A percentile compares a stretch with the other conserved stretches of the same genome.
phyloP scores from a whole-genome alignment of 257 asterid genomes.

The Craterostigma plantagineum region DNA sequence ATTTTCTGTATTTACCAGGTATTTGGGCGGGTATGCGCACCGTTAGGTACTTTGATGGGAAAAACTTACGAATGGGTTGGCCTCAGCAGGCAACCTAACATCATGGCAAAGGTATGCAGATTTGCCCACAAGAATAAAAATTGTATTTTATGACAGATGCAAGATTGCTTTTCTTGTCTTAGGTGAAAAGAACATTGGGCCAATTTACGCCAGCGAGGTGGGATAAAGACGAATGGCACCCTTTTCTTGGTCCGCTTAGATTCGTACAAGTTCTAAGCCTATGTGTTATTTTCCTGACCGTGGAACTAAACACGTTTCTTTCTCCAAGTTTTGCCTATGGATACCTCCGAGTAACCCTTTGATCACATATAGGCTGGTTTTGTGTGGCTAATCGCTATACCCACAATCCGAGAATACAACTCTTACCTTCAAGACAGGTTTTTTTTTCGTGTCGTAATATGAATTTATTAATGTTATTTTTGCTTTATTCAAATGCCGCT shows the following conservation, averaged over 20 bases:
- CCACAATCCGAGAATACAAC: constrained; percentile 93
- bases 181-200: constrained; percentile 76
- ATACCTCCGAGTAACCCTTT: constrained; percentile 88
- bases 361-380: constrained; percentile 53
- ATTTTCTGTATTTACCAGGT: constrained; percentile 23
- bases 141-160: too few species aligned
- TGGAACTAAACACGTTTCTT: constrained; percentile 82
- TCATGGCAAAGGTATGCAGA: constrained; percentile 66
- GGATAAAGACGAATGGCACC: constrained; percentile 99
- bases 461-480: too few species aligned
- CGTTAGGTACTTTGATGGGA: constrained; percentile 79
- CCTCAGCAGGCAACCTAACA: constrained; percentile 87
- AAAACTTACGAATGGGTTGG: constrained; percentile 95
- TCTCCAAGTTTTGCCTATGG: constrained; percentile 91
- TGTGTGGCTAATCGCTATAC: constrained; percentile 94
- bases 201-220: constrained; percentile 90
- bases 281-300: constrained; percentile 64
- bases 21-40: constrained; percentile 98
- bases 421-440: constrained; percentile 95
- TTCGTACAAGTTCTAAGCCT: constrained; percentile 74
- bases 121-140: constrained; percentile 4
- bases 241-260: constrained; percentile 87
- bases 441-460: too few species aligned
- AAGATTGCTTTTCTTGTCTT: constrained; percentile 9
- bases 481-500: too few species aligned